A percentile compares a stretch with the other conserved stretches of the same genome.
These are phyloP conservation scores for Drechslerella coelobrocha DNA, from an alignment of 2,329 filamentous ascomycete species.

Conservation along the genomic window DNA sequence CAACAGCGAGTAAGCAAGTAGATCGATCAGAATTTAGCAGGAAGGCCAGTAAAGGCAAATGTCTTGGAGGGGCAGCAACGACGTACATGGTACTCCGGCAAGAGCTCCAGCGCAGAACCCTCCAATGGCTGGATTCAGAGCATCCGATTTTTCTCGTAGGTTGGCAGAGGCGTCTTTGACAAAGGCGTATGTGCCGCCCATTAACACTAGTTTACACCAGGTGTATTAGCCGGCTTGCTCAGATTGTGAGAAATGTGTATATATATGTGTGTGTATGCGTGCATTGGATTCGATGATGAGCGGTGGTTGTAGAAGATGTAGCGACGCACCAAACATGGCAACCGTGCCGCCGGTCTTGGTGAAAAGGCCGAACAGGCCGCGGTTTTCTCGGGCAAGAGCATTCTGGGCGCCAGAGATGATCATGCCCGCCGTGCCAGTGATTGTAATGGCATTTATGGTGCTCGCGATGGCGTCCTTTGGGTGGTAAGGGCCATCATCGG, in stretches of 20 bases:
- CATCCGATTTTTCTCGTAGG: constrained; percentile 82
- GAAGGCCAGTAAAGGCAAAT: background rate
- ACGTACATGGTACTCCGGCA: constrained; percentile 74
- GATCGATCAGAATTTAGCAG: constrained; percentile 55
- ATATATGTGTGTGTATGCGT: background rate
- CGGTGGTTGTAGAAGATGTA: background rate
- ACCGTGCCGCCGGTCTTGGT: constrained; percentile 78
- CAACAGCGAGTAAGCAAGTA: background rate
- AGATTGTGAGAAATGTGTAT: background rate
- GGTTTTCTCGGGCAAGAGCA: constrained; percentile 80
- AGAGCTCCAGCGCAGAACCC: constrained; percentile 78
- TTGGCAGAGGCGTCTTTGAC: constrained; percentile 78
- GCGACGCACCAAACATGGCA: constrained; percentile 68
- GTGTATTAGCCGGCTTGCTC: background rate
- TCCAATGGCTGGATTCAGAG: constrained; percentile 74
- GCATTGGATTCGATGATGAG: background rate
- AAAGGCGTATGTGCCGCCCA: constrained; percentile 80
- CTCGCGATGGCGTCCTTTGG: constrained; percentile 61
- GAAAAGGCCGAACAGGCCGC: constrained; percentile 80
- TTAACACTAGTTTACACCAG: constrained; percentile 68
- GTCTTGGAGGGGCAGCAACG: background rate
- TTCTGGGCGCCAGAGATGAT: constrained; percentile 82
- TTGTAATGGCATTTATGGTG: constrained; percentile 24
- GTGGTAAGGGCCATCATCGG: constrained; percentile 67
- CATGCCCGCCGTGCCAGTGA: constrained; percentile 68